These are phyloP conservation scores for Pseudogymnoascus sp. DNA, from an alignment of 2,329 filamentous ascomycete genomes.

Conservation along the genomic window DNA sequence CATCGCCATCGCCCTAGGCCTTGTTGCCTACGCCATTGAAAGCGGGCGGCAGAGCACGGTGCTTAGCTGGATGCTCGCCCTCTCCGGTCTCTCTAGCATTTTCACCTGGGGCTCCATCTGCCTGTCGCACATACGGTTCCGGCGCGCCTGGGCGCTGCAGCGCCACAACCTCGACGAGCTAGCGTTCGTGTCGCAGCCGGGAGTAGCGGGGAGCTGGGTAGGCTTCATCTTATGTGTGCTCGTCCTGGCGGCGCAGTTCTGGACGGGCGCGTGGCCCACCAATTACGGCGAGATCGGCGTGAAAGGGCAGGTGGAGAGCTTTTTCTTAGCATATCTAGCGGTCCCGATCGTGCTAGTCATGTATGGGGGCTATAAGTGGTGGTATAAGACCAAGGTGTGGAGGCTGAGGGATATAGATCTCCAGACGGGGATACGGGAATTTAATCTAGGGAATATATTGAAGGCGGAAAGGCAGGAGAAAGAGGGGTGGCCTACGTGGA, in stretches of 20 bases:
- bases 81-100: slow-evolving; percentile 65
- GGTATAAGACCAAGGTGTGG: slow-evolving; percentile 61
- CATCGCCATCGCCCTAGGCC: slow-evolving; percentile 58
- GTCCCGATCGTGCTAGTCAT: slow-evolving; percentile 61
- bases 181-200: slow-evolving; percentile 73
- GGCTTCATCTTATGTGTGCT: slow-evolving; percentile 69
- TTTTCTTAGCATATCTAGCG: slow-evolving; percentile 67
- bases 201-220: slow-evolving; percentile 70
- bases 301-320: slow-evolving; percentile 48
- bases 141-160: slow-evolving; percentile 61
- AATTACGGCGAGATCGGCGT: slow-evolving; percentile 41
- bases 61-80: slow-evolving; percentile 72
- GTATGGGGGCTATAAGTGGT: slow-evolving; percentile 70
- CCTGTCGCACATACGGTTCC: slow-evolving; percentile 84
- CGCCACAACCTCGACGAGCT: slow-evolving; percentile 67
- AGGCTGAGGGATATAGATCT: slow-evolving; percentile 72
- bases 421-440: slow-evolving; percentile 73
- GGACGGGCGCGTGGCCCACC: slow-evolving; percentile 74
- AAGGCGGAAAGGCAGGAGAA: slow-evolving; percentile 73
- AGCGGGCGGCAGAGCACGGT: slow-evolving; percentile 50
- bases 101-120: slow-evolving; percentile 83
- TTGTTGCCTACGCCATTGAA: slow-evolving; percentile 71
- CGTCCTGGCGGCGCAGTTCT: slow-evolving; percentile 78
- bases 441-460: slow-evolving; percentile 71
- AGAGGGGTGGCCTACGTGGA: slow-evolving; percentile 66